A percentile compares a stretch with the other conserved stretches of the same genome.
Evolutionary conservation across 768 basidiomycete species (phyloP).

Genomic region (Amanita subjunquillea): DNA sequence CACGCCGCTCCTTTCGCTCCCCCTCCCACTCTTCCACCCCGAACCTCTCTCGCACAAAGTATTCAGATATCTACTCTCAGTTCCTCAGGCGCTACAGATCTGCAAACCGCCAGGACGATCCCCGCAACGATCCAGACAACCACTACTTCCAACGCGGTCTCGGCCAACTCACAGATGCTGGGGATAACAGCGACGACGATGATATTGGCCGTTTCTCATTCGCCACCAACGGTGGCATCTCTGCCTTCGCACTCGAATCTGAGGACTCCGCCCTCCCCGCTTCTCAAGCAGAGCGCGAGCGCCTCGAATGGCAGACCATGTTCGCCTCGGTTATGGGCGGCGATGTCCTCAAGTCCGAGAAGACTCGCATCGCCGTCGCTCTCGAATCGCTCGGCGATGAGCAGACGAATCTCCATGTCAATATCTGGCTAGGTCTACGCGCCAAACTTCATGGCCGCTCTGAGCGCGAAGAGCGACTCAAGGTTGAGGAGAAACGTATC

Average conservation of each 20-base stretch:
- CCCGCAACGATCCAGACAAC: conserved; percentile 72
- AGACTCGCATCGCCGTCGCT: conserved; percentile 80
- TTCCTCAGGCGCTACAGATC: conserved; percentile 72
- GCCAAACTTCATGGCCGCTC: conserved; percentile 76
- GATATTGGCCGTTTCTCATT: conserved; percentile 32
- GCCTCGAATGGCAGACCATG: conserved; percentile 94
- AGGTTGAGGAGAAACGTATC: conserved; percentile 74
- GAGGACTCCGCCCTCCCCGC: conserved; percentile 52
- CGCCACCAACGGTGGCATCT: conserved; percentile 27
- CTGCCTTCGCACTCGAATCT: conserved; percentile 44
- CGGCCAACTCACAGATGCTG: conserved; percentile 55
- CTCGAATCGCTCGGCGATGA: conserved; percentile 61
- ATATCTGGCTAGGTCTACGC: conserved; percentile 85
- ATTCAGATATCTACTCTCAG: conserved; percentile 64
- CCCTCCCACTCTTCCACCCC: conserved; percentile 14
- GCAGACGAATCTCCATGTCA: conserved; percentile 54
- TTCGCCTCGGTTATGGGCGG: conserved; percentile 88
- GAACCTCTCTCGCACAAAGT: conserved; percentile 13
- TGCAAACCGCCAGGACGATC: conserved; percentile 50
- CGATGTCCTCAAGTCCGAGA: conserved; percentile 92
- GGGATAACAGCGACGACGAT: conserved; percentile 65
- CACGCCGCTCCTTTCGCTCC: conserved; percentile 19
- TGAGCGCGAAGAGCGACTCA: conserved; percentile 72
- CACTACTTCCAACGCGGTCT: conserved; percentile 72
- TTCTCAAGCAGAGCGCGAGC: conserved; percentile 65